Evolutionary conservation across 1,139 yeast species (phyloP), one percentile per base, ranked within the genome.

Genomic region (Scheffersomyces cryptocercus): DNA sequence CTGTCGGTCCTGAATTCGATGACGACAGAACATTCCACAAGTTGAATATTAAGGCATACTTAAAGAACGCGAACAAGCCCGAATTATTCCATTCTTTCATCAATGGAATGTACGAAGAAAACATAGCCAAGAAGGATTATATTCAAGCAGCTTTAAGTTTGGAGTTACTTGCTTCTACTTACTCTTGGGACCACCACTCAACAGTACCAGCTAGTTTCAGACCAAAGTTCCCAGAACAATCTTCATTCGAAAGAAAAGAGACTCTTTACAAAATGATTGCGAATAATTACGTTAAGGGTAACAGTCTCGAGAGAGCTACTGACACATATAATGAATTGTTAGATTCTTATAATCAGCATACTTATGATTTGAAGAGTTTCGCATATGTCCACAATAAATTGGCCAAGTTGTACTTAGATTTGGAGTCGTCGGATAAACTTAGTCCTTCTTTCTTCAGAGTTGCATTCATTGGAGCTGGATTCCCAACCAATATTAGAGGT

Each of bases 101-200:
- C 53, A 80, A 84, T 62, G 85, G 83, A 46, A 79, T 88, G 79
- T 88, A 81, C 56, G 85, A 85, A 53, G 81, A 77, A 52, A 81
- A 85, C 54, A 52, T 85, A 43, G 59, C 68, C 16, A 85, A 84
- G 62, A 70, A 71, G 35, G 88, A 88, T 58, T 80, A 65, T 58
- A 84, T 85, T 36, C 96, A 89, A 66, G 95, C 95, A 8, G 97
- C 95, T 3, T 73, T 89, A 53, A 81, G 91, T 55, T 74, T 88
- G 55, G 90, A 86, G 59, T 71, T 88, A 43, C 73, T 88, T 54
- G 95, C 96, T 0, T 77, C 85, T 12, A 86, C 95, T 1, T 87
- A 84, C 62, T 70, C 76, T 10, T 89, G 97, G 97, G 81, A 82
- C 46, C 84, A 82, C 49, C 81, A 79, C 46, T 72, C 71, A 32